These are phyloP conservation scores for Chlamydomonas reinhardtii DNA, from an alignment of 163 green algal genomes.

Conservation along the genomic window DNA sequence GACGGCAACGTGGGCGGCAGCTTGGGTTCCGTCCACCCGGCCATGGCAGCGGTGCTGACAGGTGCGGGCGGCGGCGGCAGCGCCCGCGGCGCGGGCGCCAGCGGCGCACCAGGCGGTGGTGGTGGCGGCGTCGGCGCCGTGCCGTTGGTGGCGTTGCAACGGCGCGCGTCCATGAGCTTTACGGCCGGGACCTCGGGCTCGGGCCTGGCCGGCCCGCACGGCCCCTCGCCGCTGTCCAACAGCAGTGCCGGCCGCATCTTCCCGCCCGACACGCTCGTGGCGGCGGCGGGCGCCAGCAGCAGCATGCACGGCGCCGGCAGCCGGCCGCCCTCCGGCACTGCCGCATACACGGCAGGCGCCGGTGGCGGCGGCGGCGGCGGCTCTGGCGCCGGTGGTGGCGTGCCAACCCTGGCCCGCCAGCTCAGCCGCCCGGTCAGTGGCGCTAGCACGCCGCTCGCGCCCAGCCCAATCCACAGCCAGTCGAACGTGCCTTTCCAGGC, in stretches of 20 bases:
- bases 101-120: background rate
- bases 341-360: no score
- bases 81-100: background rate
- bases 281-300: background rate
- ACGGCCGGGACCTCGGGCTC: background rate
- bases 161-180: slow-evolving; percentile 29
- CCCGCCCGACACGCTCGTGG: background rate
- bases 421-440: background rate
- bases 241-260: slow-evolving; percentile 5
- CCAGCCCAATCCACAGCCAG: background rate
- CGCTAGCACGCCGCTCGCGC: background rate
- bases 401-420: no score
- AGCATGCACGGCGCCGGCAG: background rate
- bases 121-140: background rate
- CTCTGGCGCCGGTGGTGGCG: no score
- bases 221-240: slow-evolving; percentile 41
- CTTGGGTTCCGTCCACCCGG: no score
- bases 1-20: no score
- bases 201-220: slow-evolving; percentile 12
- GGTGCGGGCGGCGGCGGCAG: background rate
- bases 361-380: no score
- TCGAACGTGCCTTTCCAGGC: background rate
- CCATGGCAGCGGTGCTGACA: background rate
- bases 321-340: background rate
- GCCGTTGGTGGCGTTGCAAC: background rate